Base-by-base conservation (phyloP, 495 filamentous ascomycete genomes). In the Neurospora terricola region DNA sequence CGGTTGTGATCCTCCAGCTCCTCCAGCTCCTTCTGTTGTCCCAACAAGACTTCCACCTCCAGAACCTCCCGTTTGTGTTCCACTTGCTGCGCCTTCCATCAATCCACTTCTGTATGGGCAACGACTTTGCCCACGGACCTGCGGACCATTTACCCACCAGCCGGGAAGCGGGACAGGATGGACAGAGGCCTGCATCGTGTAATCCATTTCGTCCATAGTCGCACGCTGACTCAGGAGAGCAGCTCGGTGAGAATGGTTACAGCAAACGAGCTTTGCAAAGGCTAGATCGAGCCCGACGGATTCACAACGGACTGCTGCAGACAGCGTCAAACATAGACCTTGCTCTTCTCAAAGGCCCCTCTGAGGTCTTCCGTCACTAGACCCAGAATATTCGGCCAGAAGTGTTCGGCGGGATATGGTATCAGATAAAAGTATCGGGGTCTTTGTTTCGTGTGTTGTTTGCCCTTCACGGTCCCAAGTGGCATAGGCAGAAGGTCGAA, bases 131-230 rank as follows among this genome's bases (percentile, higher is more conserved):
- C 54, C 54, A 30, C 54, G 54, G 27, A 30, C 27, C 27, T 66
- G 54, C 54, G 54, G 12, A 66, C 23, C 27, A 66, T 66, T 36
- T 14, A 34, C 30, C 54, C 54, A 66, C 54, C 54, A 66, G 54
- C 30, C 54, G 27, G 54, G 27, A 66, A 66, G 54, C 23, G 54
- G 54, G 54, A 66, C 54, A 30, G 71, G 70, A 36, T 71, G 37
- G 16, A 40, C 38, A 40, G 42, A 36, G 16, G 48, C 27, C 38
- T 69, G 71, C 71, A 72, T 69, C 71, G 54, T 40, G 71, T 72
- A 72, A 38, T 72, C 71, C 71, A 72, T 72, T 40, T 72, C 71
- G 21, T 72, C 71, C 54, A 72, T 72, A 68, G 54, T 36, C 14
- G 11, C 70, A 27, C 54, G 54, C 30, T 66, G 54, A 66, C 27